Base-by-base conservation (phyloP, 106 monocot genomes). In the Dioscorea zingiberensis region DNA sequence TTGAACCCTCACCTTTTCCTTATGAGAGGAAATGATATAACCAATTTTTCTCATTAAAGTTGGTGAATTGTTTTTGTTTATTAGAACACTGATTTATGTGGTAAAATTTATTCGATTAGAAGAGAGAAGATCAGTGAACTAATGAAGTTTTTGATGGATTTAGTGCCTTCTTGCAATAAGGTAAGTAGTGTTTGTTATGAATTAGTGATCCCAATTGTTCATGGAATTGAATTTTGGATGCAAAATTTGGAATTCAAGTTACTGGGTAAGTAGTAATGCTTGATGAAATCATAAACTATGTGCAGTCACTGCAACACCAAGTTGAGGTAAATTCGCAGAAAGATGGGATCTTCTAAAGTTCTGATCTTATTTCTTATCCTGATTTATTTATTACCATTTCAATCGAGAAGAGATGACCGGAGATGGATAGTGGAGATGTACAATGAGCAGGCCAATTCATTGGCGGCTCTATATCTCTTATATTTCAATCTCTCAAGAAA, bases 231-330 rank as follows among this genome's bases (percentile, higher is more conserved):
- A 25, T 21, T 21, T 47, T 59, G 24, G 16, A 18, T 47, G 13
- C 15, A 48, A 23, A 26, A 49, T 24, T 16, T 44, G 18, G 13
- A 23, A 67, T 63, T n/a, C 47, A 87, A 84, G 84, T 84, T 15
- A 84, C 81, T 14, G 84, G 89, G 4, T 84, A 89, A 68, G 84
- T 84, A 17, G 79, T 89, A 18, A 89, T 89, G 89, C 84, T 89
- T 15, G 84, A 89, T 66, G 84, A 89, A 69, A 89, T 89, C 23
- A 89, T 89, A 70, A 89, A 89, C 64, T 89, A 89, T 55, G 89
- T 84, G 15, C 84, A 89, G 76, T 89, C 81, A 13, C 62, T 89
- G 62, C 89, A 89, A 55, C 72, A 81, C 21, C 89, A 89, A 73
- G 84, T 89, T 18, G 89, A 89, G 84, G 89, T 89, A 21, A 15